Percentiles rank a stretch among this genome's conserved stretches.
These are phyloP conservation scores for Epichloe sylvatica DNA, from an alignment of 2,329 filamentous ascomycete genomes.

Conservation along the genomic window DNA sequence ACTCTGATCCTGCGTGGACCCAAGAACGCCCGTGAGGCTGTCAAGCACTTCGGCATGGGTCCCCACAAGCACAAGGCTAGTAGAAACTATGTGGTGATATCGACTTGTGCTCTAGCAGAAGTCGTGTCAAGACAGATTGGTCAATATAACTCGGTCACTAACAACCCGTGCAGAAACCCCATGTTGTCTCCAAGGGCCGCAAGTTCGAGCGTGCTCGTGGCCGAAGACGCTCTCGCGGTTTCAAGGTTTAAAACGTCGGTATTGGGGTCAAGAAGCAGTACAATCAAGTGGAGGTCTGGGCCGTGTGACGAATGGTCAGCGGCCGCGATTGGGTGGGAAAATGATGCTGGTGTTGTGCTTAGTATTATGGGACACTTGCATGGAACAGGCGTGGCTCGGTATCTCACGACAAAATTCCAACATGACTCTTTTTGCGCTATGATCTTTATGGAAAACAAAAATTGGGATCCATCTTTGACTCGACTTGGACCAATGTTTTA, in stretches of 20 bases:
- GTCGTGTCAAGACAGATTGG: neutral
- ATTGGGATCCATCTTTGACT: too few relatives aligned
- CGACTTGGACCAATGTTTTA: too few relatives aligned
- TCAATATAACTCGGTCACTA: neutral
- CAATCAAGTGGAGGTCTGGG: slow-evolving; percentile 2
- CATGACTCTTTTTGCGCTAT: slow-evolving; percentile 16
- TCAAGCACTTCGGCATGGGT: slow-evolving; percentile 99
- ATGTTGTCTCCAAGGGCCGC: slow-evolving; percentile 95
- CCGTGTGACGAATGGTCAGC: neutral
- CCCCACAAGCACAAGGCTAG: slow-evolving; percentile 93
- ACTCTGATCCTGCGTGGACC: slow-evolving; percentile 92
- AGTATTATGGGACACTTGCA: slow-evolving; percentile 23
- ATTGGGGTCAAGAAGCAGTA: slow-evolving; percentile 9
- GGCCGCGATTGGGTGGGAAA: slow-evolving; percentile 11
- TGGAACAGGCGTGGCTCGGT: slow-evolving; percentile 35
- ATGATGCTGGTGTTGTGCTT: slow-evolving; percentile 17
- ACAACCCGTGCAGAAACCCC: slow-evolving; percentile 58
- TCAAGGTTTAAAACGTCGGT: slow-evolving; percentile 80
- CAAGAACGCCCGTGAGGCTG: slow-evolving; percentile 94
- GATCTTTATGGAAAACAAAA: neutral
- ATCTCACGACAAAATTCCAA: slow-evolving; percentile 24
- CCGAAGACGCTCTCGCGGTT: slow-evolving; percentile 94
- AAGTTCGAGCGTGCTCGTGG: slow-evolving; percentile 99
- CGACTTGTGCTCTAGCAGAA: neutral
- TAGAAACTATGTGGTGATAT: slow-evolving; percentile 3